Conservation (phyloP, 2,329 filamentous ascomycete species). For the Trichophyton mentagrophytes region DNA sequence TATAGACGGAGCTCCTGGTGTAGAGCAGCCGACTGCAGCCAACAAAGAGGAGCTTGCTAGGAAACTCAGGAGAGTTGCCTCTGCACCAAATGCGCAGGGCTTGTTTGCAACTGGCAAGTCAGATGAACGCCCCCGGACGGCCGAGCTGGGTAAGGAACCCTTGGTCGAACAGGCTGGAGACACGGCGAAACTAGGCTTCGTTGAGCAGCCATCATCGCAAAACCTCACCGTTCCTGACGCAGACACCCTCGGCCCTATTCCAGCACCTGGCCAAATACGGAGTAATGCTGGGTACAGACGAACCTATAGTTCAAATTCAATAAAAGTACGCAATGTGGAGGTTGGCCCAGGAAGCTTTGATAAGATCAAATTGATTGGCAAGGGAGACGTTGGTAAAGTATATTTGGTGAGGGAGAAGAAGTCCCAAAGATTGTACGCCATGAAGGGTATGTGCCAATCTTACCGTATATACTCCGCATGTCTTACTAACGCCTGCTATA, state of each 20-base stretch:
- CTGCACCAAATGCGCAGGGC: slow-evolving; percentile 91
- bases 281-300: slow-evolving; percentile 66
- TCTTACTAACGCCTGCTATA: slow-evolving; percentile 30
- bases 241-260: slow-evolving; percentile 48
- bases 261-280: slow-evolving; percentile 52
- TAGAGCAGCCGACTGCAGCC: slow-evolving; percentile 56
- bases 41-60: slow-evolving; percentile 90
- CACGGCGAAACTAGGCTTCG: slow-evolving; percentile 42
- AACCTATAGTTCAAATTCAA: slow-evolving; percentile 98
- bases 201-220: slow-evolving; percentile 30
- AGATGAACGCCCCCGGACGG: slow-evolving; percentile 63
- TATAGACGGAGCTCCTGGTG: slow-evolving; percentile 54
- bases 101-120: slow-evolving; percentile 55
- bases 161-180: slow-evolving; percentile 47
- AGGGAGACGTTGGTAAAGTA: slow-evolving; percentile 96
- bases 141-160: slow-evolving; percentile 75
- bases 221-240: slow-evolving; percentile 22
- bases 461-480: not conserved
- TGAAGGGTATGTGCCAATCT: slow-evolving; percentile 62
- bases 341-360: slow-evolving; percentile 92
- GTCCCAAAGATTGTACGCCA: slow-evolving; percentile 85
- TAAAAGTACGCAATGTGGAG: slow-evolving; percentile 95
- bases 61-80: slow-evolving; percentile 85
- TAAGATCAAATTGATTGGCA: slow-evolving; percentile 98
- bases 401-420: slow-evolving; percentile 98